A percentile compares a stretch with the other conserved stretches of the same genome.
Conservation (phyloP, 2,329 filamentous ascomycete species). For the Colletotrichum sp. region DNA sequence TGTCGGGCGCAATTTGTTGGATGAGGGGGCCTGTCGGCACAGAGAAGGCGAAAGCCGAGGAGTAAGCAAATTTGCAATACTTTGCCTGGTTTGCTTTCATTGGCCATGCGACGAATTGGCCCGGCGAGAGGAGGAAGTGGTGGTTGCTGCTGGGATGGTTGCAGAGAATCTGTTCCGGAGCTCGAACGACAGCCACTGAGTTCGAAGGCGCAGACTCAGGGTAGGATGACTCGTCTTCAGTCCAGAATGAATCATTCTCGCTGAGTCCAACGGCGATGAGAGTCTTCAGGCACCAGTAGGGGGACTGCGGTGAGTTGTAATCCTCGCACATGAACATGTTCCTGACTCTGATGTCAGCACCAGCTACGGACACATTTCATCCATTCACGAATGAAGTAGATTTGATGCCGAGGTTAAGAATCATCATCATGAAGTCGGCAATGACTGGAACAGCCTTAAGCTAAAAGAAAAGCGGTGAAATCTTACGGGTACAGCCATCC, state of each 20-base stretch:
- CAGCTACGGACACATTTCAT: background rate
- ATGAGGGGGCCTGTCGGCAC: constrained; percentile 42
- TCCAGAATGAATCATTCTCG: constrained; percentile 49
- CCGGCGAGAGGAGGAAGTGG: constrained; percentile 47
- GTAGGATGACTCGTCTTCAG: constrained; percentile 35
- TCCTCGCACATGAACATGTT: constrained; percentile 63
- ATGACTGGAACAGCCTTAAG: background rate
- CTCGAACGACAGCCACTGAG: background rate
- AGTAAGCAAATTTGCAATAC: constrained; percentile 54
- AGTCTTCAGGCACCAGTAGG: constrained; percentile 59
- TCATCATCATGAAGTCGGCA: background rate
- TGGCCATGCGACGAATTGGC: constrained; percentile 41
- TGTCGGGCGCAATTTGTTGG: constrained; percentile 39
- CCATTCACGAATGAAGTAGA: accelerated
- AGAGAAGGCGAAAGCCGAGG: constrained; percentile 50
- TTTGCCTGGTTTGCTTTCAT: constrained; percentile 48
- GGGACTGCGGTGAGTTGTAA: constrained; percentile 62
- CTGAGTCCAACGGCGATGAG: constrained; percentile 46
- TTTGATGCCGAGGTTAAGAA: accelerated
- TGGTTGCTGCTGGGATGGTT: constrained; percentile 36
- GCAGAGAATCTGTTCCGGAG: constrained; percentile 50
- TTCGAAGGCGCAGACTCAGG: constrained; percentile 6
- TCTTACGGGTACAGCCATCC: constrained; percentile 38
- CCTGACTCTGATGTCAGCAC: accelerated
- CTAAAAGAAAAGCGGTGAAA: background rate